phyloP scores from a whole-genome alignment of 345 rosid species.

The Arabidopsis thaliana region TAIR10.1 NC_003076.8:8948501-8949000 shows the following conservation, averaged over 20 bases:
- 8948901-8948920: constrained; percentile 63
- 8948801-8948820: constrained; percentile 73
- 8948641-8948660: constrained; percentile 64
- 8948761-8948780: constrained; percentile 64
- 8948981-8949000: constrained; percentile 60
- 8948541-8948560: constrained; percentile 64
- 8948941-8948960: constrained; percentile 58
- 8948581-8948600: not conserved
- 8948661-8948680: constrained; percentile 59
- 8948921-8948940: constrained; percentile 67
- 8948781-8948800: constrained; percentile 62
- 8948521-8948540: constrained; percentile 66
- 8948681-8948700: constrained; percentile 72
- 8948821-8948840: constrained; percentile 62
- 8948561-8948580: constrained; percentile 63
- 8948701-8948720: constrained; percentile 77
- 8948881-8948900: constrained; percentile 56
- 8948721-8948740: constrained; percentile 71
- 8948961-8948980: constrained; percentile 60
- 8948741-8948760: constrained; percentile 65
- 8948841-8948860: constrained; percentile 61
- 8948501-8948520: constrained; percentile 63
- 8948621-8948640: constrained; percentile 18
- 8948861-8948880: constrained; percentile 49
- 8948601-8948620: not conserved